Evolutionary conservation across 331 rosid species (phyloP).

Genomic region (Quercus lobata): DNA sequence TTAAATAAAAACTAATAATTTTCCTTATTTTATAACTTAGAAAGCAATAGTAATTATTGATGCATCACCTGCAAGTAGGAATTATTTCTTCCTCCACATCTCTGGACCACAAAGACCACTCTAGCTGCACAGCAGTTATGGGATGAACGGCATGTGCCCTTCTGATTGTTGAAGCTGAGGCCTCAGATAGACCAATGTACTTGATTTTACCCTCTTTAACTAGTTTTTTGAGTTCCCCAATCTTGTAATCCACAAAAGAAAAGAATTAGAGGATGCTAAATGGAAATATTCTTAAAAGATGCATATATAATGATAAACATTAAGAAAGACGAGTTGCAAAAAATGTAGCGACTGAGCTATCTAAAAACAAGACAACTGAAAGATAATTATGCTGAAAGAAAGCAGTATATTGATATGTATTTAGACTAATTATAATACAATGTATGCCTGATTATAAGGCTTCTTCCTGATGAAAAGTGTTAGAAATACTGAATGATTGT

Average conservation of each 20-base stretch:
- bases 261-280: background rate
- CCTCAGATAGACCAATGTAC: conserved; percentile 69
- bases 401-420: too few species aligned
- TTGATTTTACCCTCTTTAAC: conserved; percentile 66
- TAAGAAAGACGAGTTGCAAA: background rate
- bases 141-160: conserved; percentile 77
- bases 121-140: conserved; percentile 59
- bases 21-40: background rate
- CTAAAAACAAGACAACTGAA: too few species aligned
- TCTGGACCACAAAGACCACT: conserved; percentile 64
- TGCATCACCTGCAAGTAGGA: conserved; percentile 58
- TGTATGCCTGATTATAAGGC: too few species aligned
- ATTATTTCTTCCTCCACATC: conserved; percentile 55
- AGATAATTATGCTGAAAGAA: too few species aligned
- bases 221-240: conserved; percentile 68
- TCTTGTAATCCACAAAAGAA: conserved; percentile 16
- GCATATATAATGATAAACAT: too few species aligned
- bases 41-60: background rate
- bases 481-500: too few species aligned
- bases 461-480: too few species aligned
- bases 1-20: background rate
- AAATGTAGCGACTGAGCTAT: background rate
- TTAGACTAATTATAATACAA: too few species aligned
- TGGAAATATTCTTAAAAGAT: too few species aligned
- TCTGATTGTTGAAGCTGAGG: conserved; percentile 65